Evolutionary conservation across 169 alveolate species (phyloP).

Genomic region (Plasmodium malariae): DNA sequence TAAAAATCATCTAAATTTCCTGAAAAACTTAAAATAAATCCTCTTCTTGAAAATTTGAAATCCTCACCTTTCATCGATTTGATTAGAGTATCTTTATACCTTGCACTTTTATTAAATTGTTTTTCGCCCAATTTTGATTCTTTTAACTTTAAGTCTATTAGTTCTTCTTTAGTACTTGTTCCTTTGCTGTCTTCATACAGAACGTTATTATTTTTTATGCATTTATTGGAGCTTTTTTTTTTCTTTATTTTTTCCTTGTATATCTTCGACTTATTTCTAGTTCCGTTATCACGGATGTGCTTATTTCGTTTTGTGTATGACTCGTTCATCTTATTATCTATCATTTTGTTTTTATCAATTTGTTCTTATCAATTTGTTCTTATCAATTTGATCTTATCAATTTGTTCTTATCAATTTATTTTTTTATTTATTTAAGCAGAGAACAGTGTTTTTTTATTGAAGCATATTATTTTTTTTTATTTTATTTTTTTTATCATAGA

Average conservation of each 20-base stretch:
- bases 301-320: background rate
- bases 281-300: background rate
- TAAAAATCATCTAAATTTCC: slow-evolving; percentile 77
- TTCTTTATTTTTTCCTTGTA: slow-evolving; percentile 4
- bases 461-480: too few relatives aligned
- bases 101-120: background rate
- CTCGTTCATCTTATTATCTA: background rate
- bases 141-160: slow-evolving; percentile 5
- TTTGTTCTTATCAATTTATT: too few relatives aligned
- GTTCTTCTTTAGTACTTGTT: background rate
- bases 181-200: slow-evolving; percentile 1
- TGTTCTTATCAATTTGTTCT: too few relatives aligned
- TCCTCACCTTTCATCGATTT: slow-evolving; percentile 32
- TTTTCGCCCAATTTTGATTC: slow-evolving; percentile 5
- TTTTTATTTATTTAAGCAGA: too few relatives aligned
- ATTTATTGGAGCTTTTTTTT: slow-evolving; percentile 19
- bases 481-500: too few relatives aligned
- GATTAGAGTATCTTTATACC: background rate
- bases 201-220: background rate
- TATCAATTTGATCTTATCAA: too few relatives aligned
- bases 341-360: too few relatives aligned
- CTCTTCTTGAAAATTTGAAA: slow-evolving; percentile 69
- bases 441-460: too few relatives aligned
- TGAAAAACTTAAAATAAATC: slow-evolving; percentile 79
- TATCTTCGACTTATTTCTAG: background rate